phyloP scores from a whole-genome alignment of 768 basidiomycete species.

The Rhizopogon rudus region DNA sequence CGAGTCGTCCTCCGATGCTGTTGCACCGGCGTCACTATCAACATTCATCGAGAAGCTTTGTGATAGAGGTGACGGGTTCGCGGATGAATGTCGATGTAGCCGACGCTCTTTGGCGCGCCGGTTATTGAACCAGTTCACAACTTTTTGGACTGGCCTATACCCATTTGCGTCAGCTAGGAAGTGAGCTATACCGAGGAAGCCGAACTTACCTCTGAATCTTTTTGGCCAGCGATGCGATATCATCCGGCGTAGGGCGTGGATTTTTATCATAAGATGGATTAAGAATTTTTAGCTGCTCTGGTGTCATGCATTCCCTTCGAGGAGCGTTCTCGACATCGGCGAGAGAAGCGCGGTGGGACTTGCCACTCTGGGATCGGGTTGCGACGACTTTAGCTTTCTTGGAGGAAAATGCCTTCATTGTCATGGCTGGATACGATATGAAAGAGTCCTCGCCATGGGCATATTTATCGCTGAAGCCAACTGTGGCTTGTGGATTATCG shows the following conservation, averaged over 20 bases:
- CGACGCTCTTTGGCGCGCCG: background rate
- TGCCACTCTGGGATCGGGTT: background rate
- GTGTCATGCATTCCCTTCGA: background rate
- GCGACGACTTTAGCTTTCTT: background rate
- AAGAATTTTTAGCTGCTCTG: background rate
- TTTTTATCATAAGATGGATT: background rate
- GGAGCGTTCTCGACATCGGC: background rate
- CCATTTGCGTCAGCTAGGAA: background rate
- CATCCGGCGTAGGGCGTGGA: background rate
- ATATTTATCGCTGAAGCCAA: background rate
- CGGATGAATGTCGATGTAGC: background rate
- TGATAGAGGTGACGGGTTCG: background rate
- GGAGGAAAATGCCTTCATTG: background rate
- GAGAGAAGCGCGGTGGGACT: background rate
- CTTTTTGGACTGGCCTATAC: background rate
- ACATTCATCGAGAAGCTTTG: background rate
- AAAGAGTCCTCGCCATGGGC: background rate
- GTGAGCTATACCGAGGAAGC: background rate
- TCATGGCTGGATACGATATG: background rate
- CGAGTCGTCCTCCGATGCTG: background rate
- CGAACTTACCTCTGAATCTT: background rate
- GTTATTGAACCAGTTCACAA: constrained; percentile 2
- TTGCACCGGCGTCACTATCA: background rate
- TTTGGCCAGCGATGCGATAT: background rate
- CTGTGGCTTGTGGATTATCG: background rate